phyloP scores from a whole-genome alignment of 805 yeast species.

The Teunomyces funiuensis region DNA sequence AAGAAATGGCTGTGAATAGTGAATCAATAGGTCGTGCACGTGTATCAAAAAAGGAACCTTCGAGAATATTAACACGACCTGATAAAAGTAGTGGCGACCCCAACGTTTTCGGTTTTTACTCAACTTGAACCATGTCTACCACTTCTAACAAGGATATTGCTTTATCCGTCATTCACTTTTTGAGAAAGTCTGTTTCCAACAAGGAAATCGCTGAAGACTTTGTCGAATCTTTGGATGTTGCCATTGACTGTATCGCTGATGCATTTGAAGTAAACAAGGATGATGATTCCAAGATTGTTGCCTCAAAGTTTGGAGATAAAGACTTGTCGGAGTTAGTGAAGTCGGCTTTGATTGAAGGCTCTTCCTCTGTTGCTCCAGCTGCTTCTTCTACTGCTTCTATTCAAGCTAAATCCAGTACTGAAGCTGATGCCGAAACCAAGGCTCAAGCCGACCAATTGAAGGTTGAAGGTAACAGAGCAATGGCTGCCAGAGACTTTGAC shows the following conservation, averaged over 20 bases:
- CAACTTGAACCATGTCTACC: not conserved
- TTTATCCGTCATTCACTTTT: slow-evolving; percentile 69
- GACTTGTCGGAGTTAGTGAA: slow-evolving; percentile 47
- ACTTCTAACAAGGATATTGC: slow-evolving; percentile 66
- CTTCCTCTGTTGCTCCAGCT: slow-evolving; percentile 15
- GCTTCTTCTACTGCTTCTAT: slow-evolving; percentile 22
- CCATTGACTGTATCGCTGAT: slow-evolving; percentile 88
- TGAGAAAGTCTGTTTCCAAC: slow-evolving; percentile 55
- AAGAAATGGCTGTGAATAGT: not conserved
- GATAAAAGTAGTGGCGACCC: slow-evolving; percentile 1
- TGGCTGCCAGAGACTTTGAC: slow-evolving; percentile 72
- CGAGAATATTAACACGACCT: slow-evolving; percentile 1
- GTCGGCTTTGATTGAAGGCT: slow-evolving; percentile 5
- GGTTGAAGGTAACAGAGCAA: slow-evolving; percentile 83
- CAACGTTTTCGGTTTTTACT: not conserved
- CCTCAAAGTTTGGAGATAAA: slow-evolving; percentile 47
- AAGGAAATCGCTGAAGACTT: slow-evolving; percentile 75
- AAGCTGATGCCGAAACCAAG: slow-evolving; percentile 52
- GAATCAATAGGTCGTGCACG: not conserved
- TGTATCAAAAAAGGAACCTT: slow-evolving; percentile 1
- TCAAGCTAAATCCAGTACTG: slow-evolving; percentile 22
- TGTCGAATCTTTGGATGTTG: slow-evolving; percentile 87
- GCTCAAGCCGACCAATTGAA: slow-evolving; percentile 83
- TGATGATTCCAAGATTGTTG: slow-evolving; percentile 25
- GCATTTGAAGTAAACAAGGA: slow-evolving; percentile 70